Evolutionary conservation across 1,139 yeast species (phyloP).

Genomic region (Hemisphaericaspora lyxosophila): DNA sequence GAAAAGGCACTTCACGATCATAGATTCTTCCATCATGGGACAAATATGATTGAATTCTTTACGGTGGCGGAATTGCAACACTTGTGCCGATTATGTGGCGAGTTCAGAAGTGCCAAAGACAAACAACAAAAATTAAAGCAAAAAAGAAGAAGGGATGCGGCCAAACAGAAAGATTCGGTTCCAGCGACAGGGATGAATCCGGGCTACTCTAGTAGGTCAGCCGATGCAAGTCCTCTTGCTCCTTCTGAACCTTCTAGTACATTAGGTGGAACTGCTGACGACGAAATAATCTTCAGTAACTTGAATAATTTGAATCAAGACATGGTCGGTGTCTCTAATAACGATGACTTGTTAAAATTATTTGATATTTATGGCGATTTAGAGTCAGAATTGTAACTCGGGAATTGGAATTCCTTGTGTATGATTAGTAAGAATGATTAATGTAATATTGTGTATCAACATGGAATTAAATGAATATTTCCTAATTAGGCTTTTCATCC

Average conservation of each 20-base stretch:
- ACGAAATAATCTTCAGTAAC: conserved; percentile 12
- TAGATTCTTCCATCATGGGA: conserved; percentile 36
- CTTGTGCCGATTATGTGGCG: conserved; percentile 41
- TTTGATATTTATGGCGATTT: conserved; percentile 42
- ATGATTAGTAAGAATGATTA: not conserved
- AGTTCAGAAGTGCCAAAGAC: conserved; percentile 41
- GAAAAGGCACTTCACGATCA: conserved; percentile 30
- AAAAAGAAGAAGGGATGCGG: conserved; percentile 4
- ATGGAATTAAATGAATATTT: not conserved
- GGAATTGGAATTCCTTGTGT: not conserved
- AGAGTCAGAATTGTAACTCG: conserved; percentile 16
- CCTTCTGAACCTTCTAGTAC: no score
- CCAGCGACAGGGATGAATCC: no score
- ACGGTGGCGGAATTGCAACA: conserved; percentile 37
- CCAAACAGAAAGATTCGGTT: not conserved
- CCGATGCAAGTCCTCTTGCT: not conserved
- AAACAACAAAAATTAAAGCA: conserved; percentile 25
- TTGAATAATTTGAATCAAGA: conserved; percentile 15
- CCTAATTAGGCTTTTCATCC: conserved; percentile 1
- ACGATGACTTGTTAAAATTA: conserved; percentile 39
- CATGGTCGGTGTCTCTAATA: conserved; percentile 18
- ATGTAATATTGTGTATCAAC: not conserved
- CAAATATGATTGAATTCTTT: conserved; percentile 43
- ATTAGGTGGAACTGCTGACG: no score
- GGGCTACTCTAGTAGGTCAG: no score